Conservation (phyloP, 129 eudicot genomes). For the Apium graveolens region DNA sequence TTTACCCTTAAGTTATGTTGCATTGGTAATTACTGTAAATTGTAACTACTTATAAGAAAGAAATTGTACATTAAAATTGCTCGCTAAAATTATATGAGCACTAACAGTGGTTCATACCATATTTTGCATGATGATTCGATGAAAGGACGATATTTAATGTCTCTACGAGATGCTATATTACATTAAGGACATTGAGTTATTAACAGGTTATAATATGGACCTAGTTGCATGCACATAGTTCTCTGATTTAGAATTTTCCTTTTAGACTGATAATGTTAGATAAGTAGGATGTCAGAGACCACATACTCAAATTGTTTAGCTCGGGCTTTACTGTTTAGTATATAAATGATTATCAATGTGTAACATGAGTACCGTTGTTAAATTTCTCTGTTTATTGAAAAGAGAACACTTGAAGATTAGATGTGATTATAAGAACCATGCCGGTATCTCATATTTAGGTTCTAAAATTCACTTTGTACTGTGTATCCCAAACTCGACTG, state of each 20-base stretch:
- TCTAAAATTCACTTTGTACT: neutral
- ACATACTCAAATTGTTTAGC: neutral
- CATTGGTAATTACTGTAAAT: neutral
- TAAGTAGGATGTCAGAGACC: neutral
- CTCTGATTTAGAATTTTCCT: neutral
- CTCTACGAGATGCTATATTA: neutral
- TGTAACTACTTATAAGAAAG: neutral
- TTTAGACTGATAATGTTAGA: neutral
- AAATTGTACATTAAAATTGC: neutral
- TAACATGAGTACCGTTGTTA: neutral
- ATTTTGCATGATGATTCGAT: neutral
- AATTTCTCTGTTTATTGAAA: neutral
- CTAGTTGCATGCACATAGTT: neutral
- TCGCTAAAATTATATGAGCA: neutral
- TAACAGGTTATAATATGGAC: neutral
- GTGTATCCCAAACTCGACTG: neutral
- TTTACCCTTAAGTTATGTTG: neutral
- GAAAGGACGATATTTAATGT: neutral
- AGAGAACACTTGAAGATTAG: neutral
- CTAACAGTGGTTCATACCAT: neutral
- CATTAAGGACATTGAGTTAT: neutral
- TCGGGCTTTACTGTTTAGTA: neutral
- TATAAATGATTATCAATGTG: neutral
- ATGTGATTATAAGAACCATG: neutral
- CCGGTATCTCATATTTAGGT: neutral